These are phyloP conservation scores for Phytopythium ostracodes DNA, from an alignment of 352 stramenopile genomes.

Conservation along the genomic window DNA sequence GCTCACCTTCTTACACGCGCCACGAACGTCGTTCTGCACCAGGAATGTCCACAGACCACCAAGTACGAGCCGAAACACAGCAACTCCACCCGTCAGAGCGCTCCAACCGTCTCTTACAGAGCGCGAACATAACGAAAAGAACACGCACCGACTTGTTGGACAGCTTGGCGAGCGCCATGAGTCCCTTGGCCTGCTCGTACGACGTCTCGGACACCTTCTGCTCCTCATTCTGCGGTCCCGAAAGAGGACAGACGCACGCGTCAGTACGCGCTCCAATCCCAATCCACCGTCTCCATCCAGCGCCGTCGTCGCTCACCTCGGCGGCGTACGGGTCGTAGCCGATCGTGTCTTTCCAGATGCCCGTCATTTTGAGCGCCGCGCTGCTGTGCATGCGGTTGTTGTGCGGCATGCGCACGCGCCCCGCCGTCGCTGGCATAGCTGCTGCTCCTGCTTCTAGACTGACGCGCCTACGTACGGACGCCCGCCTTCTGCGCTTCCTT, in stretches of 20 bases:
- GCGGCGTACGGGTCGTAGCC: slow-evolving; percentile 94
- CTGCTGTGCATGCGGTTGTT: slow-evolving; percentile 97
- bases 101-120: no score
- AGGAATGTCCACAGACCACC: not conserved
- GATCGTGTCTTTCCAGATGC: slow-evolving; percentile 97
- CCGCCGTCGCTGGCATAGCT: slow-evolving; percentile 82
- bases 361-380: slow-evolving; percentile 92
- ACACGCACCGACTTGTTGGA: slow-evolving; percentile 89
- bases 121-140: no score
- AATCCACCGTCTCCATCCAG: no score
- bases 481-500: not conserved
- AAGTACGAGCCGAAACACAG: not conserved
- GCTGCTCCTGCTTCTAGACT: slow-evolving; percentile 3
- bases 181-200: slow-evolving; percentile 87
- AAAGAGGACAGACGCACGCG: not conserved
- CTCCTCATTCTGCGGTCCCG: slow-evolving; percentile 29
- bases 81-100: no score
- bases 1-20: slow-evolving; percentile 79
- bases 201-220: slow-evolving; percentile 62
- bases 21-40: slow-evolving; percentile 60
- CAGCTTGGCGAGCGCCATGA: slow-evolving; percentile 93
- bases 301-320: slow-evolving; percentile 18
- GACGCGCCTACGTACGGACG: not conserved
- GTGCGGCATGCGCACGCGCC: slow-evolving; percentile 94
- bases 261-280: no score